Base-by-base conservation (phyloP, 495 filamentous ascomycete species). In the Hapsidospora chrysogenum region DNA sequence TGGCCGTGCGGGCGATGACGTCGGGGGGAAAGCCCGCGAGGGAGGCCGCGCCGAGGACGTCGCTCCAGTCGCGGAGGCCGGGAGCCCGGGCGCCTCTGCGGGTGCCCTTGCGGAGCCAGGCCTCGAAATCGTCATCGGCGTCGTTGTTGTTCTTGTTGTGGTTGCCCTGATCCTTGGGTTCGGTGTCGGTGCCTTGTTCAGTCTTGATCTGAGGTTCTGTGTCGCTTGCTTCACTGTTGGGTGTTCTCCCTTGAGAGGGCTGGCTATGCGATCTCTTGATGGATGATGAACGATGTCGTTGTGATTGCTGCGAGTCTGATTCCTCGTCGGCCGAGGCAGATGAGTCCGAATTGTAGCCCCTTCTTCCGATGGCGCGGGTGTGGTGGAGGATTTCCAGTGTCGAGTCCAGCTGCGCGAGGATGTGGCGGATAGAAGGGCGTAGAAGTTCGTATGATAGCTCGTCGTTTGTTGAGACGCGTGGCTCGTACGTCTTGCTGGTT, bases 21-120 rank as follows among this genome's bases (percentile, higher is more conserved):
- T 50, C 47, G 1, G 64, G 45, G 1, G 75, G 56, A 49, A 80
- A 78, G 0, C 78, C 81, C 1, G 62, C 68, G 39, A 85, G 61
- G 0, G 78, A 66, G 15, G 85, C 85, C 1, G 81, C 56, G 7
- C 79, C 78, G 20, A 92, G 50, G 1, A 89, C 66, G 36, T 86
- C 78, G 29, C 76, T 76, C 85, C 85, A 93, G 51, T 87, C 79
- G 2, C 80, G 70, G 21, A 35, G 33, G 33, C 33, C 33, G 7
- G 33, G 22, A 13, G 17, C 17, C 35, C 40, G 29, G 17, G 33
- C 29, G 22, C 26, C 31, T 35, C 31, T 23, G 16, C 16, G 34
- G 3, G 10, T 32, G 39, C 35, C 31, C 31, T 22, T 35, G 20
- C 20, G 33, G 21, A 35, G 21, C 8, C 33, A 33, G 21, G 16